These are phyloP conservation scores for Russula virescens DNA, from an alignment of 768 basidiomycete genomes.

Conservation along the genomic window DNA sequence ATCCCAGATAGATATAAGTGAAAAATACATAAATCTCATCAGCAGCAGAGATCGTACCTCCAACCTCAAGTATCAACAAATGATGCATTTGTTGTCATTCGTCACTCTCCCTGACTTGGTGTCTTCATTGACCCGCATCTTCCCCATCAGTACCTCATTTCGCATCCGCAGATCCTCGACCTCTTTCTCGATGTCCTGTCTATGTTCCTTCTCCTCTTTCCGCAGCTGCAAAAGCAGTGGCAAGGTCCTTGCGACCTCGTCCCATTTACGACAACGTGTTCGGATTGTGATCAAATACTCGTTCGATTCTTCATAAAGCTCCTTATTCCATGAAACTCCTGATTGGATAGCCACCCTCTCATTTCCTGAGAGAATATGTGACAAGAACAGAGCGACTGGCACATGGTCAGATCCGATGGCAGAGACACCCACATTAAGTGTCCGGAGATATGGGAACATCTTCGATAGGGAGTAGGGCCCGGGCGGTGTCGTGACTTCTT, in stretches of 20 bases:
- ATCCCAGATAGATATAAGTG: not conserved
- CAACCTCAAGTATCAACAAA: conserved; percentile 5
- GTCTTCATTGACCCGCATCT: not conserved
- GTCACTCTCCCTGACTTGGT: not conserved
- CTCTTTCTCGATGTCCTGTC: conserved; percentile 22
- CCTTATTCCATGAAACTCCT: conserved; percentile 15
- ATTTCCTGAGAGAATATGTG: conserved; percentile 17
- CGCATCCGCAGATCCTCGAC: conserved; percentile 24
- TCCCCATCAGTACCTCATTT: conserved; percentile 22
- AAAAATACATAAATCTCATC: not conserved
- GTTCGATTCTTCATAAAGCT: not conserved
- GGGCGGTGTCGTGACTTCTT: not conserved
- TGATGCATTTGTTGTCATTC: conserved; percentile 9
- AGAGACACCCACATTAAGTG: conserved; percentile 19
- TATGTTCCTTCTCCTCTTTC: conserved; percentile 18
- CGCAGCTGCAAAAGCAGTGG: conserved; percentile 21
- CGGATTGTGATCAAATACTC: not conserved
- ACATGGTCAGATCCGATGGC: conserved; percentile 19
- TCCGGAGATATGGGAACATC: conserved; percentile 8
- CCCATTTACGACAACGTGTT: conserved; percentile 14
- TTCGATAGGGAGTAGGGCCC: not conserved
- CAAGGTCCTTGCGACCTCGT: conserved; percentile 17
- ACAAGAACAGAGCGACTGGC: conserved; percentile 23
- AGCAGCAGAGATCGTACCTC: too few relatives aligned
- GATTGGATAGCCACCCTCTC: conserved; percentile 8